Percentiles rank a stretch among this genome's conserved stretches.
phyloP scores from a whole-genome alignment of 2,329 filamentous ascomycete species.

The Phialocephala sp. region DNA sequence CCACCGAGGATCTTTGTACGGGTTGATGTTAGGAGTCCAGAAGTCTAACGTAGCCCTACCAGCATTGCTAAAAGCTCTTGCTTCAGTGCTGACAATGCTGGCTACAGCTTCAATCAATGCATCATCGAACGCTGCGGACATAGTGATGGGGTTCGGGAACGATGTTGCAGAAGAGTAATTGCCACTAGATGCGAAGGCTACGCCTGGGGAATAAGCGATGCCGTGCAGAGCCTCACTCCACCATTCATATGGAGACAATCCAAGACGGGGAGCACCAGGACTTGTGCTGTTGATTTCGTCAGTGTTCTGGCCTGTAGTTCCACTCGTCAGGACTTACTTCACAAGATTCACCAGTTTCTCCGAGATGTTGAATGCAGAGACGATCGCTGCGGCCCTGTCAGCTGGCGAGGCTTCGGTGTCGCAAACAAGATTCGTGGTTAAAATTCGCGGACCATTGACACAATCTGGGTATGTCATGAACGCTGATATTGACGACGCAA shows the following conservation, averaged over 20 bases:
- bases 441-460: slow-evolving; percentile 49
- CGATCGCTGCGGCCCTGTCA: slow-evolving; percentile 14
- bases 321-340: slow-evolving; percentile 20
- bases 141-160: slow-evolving; percentile 68
- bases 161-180: slow-evolving; percentile 55
- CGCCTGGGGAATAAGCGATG: slow-evolving; percentile 59
- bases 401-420: slow-evolving; percentile 15
- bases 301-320: neutral
- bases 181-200: slow-evolving; percentile 55
- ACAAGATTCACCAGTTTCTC: slow-evolving; percentile 26
- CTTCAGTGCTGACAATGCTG: slow-evolving; percentile 61
- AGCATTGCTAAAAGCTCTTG: slow-evolving; percentile 67
- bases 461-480: slow-evolving; percentile 55
- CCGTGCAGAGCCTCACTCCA: slow-evolving; percentile 70
- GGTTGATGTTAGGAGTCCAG: slow-evolving; percentile 73
- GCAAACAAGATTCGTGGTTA: slow-evolving; percentile 41
- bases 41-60: slow-evolving; percentile 61
- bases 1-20: slow-evolving; percentile 68
- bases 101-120: slow-evolving; percentile 63
- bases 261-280: slow-evolving; percentile 31
- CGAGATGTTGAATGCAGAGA: slow-evolving; percentile 16
- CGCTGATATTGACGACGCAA: neutral
- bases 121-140: slow-evolving; percentile 69
- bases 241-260: slow-evolving; percentile 57
- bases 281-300: slow-evolving; percentile 23